Evolutionary conservation across 73 alveolate genomes (phyloP).

Genomic region (Uronychia setigera): DNA sequence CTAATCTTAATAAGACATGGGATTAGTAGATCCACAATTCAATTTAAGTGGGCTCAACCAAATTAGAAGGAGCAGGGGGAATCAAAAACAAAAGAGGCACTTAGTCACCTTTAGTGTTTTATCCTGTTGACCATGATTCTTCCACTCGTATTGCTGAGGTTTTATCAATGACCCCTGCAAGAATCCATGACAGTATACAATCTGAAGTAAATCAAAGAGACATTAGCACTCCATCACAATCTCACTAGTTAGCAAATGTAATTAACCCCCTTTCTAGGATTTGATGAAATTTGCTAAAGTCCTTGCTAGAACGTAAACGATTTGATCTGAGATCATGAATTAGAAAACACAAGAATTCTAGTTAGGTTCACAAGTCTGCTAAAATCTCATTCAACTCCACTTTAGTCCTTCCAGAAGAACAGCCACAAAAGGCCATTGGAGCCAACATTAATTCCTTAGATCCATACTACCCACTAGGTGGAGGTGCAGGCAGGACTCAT

Average conservation of each 20-base stretch:
- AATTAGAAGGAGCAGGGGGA: too few species aligned
- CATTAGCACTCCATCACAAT: not conserved
- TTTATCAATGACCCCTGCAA: not conserved
- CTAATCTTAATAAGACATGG: not conserved
- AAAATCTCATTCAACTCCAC: not conserved
- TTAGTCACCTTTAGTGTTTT: not conserved
- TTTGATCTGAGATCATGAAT: not conserved
- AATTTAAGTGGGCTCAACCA: not conserved
- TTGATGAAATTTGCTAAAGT: not conserved
- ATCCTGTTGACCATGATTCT: not conserved
- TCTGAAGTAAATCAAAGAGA: not conserved
- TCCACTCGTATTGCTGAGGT: not conserved
- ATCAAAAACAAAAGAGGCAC: too few species aligned
- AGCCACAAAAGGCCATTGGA: not conserved
- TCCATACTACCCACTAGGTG: not conserved
- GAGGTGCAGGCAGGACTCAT: not conserved
- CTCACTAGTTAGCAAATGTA: not conserved
- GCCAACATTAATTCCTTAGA: not conserved
- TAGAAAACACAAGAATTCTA: not conserved
- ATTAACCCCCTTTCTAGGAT: not conserved
- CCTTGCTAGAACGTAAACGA: not conserved
- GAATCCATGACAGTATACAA: not conserved
- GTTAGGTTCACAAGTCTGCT: not conserved
- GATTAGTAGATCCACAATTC: not conserved
- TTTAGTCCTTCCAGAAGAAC: too few species aligned